Base-by-base conservation (phyloP, 352 stramenopile species). In the Pythium phragmiticola region DNA sequence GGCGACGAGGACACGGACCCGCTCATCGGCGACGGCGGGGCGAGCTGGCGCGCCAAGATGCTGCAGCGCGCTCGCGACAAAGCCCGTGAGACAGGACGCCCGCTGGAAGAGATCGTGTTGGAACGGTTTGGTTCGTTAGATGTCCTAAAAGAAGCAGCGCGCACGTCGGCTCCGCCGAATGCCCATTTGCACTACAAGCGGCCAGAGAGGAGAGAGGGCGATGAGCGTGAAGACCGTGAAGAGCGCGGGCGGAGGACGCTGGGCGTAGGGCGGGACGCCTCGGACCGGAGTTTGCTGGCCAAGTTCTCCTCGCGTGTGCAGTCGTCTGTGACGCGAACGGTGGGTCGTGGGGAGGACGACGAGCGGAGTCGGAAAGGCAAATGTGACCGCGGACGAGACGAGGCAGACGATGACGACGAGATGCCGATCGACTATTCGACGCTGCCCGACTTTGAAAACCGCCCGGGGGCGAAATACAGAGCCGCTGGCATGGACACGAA, bases 21-120 rank as follows among this genome's bases (percentile, higher is more conserved):
- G 16, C 26, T 86, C 13, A 76, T 89, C 43, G 86, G 86, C 7
- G 84, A 95, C 41, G 82, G 84, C 34, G 86, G 86, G 6, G 86
- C 86, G 17, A 95, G 86, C 60, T 95, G 86, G 86, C 77, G 83
- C 14, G 77, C 75, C 7, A 95, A 95, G 49, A 93, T 93, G 86
- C 75, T 95, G 4, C 78, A 88, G 59, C 74, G 82, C 51, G 86
- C 86, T 0, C 76, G 88, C 57, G 74, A 89, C 16, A 77, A 78
- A 14, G 86, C 86, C 7, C 65, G 73, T 0, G 65, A 73, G 47
- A 89, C 79, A 1, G 86, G 84, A 0, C 61, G 76, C 23, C 53
- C 73, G 1, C 57, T 95, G 5, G 82, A 90, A 53, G 72, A 81
- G 12, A 77, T 95, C 45, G 77, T 95, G 2, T 57, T 60, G 8